Conservation (phyloP, 192 early-diverging fungal genomes). For the Podila epigama region DNA sequence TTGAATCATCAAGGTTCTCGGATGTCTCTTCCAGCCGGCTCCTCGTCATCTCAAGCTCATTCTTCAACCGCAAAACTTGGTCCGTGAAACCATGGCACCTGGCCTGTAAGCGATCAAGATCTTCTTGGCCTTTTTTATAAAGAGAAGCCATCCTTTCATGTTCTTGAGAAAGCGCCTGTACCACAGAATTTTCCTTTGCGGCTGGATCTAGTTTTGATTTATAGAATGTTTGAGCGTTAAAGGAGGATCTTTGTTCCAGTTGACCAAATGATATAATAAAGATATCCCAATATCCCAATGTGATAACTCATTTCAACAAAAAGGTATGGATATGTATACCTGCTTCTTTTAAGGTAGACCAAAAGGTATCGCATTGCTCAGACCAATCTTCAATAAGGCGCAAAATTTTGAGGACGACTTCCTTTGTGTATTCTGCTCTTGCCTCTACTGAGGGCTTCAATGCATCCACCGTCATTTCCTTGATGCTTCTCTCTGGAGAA, state of each 20-base stretch:
- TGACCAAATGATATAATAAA: too few species aligned
- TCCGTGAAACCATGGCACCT: constrained; percentile 31
- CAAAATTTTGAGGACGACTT: constrained; percentile 25
- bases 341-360: constrained; percentile 10
- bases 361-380: constrained; percentile 27
- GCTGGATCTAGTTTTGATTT: constrained; percentile 13
- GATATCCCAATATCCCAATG: too few species aligned
- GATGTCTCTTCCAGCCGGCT: constrained; percentile 25
- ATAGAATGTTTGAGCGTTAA: too few species aligned
- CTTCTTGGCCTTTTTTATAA: constrained; percentile 15
- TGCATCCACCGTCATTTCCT: constrained; percentile 12
- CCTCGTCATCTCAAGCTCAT: constrained; percentile 30
- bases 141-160: constrained; percentile 20
- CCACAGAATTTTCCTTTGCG: constrained; percentile 12
- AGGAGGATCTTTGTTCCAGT: too few species aligned
- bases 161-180: constrained; percentile 19
- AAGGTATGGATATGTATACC: constrained; percentile 1
- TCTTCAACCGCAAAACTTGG: constrained; percentile 24
- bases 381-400: constrained; percentile 33
- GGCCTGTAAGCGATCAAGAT: constrained; percentile 32
- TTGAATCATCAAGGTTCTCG: constrained; percentile 28
- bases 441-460: constrained; percentile 14
- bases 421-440: constrained; percentile 33
- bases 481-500: constrained; percentile 4
- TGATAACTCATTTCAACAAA: background rate